These are phyloP conservation scores for Mycena sanguinolenta DNA, from an alignment of 768 basidiomycete genomes.

Conservation along the genomic window DNA sequence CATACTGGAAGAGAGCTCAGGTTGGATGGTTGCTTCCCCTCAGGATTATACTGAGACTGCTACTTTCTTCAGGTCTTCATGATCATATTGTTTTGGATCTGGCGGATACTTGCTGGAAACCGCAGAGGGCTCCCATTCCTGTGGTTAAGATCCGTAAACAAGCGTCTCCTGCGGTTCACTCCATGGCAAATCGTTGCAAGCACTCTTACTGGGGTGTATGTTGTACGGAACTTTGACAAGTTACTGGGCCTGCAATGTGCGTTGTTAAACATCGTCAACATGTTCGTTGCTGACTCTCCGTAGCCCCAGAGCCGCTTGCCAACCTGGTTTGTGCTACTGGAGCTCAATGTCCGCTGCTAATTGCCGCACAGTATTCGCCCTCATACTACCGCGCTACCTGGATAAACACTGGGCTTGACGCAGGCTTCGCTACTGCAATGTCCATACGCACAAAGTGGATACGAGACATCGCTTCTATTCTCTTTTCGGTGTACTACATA, in stretches of 20 bases:
- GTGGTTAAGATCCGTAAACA: conserved; percentile 73
- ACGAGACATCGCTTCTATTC: conserved; percentile 85
- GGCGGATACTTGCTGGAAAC: conserved; percentile 78
- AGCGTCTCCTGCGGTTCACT: conserved; percentile 78
- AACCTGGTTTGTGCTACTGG: conserved; percentile 70
- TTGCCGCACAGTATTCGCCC: conserved; percentile 78
- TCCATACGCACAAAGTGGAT: conserved; percentile 92
- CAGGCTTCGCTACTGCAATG: conserved; percentile 97
- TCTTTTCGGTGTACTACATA: conserved; percentile 93
- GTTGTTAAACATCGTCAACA: conserved; percentile 40
- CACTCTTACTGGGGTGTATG: conserved; percentile 88
- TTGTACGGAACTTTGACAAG: conserved; percentile 86
- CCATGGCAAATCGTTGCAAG: conserved; percentile 97
- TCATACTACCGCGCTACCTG: conserved; percentile 97
- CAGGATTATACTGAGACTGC: conserved; percentile 4
- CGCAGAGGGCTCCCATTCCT: conserved; percentile 75
- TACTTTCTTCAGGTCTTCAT: conserved; percentile 78
- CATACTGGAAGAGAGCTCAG: conserved; percentile 91
- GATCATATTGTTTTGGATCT: conserved; percentile 93
- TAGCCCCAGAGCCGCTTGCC: conserved; percentile 94
- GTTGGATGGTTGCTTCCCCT: conserved; percentile 51
- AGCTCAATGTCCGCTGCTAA: neutral
- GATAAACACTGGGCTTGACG: conserved; percentile 94
- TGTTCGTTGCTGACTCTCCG: conserved; percentile 23
- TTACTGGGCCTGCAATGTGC: conserved; percentile 85